Evolutionary conservation across 345 rosid genomes (phyloP), one percentile per base, ranked within the genome.

Genomic region (Microcos paniculata): DNA sequence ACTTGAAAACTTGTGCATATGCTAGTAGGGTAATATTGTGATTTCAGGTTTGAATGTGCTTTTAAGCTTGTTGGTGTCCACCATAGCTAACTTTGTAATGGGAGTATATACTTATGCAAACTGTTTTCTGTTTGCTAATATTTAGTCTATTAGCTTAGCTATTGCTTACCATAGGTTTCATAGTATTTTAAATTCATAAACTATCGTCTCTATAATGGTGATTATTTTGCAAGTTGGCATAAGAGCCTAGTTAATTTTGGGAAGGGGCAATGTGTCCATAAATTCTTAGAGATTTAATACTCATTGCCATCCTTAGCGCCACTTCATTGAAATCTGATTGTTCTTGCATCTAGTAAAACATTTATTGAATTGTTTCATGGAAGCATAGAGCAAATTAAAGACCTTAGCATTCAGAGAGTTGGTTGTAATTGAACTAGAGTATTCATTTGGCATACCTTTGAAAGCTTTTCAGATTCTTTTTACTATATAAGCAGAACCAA

Each of bases 371-470:
- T 46, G 23, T 45, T 45, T 70, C 26, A 1, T 28, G 40, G 56
- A 68, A 68, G 57, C 72, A 68, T 49, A 31, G 59, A 16, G 45
- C 58, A 12, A 31, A 70, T 49, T 49, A 18, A 19, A 70, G 61
- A 2, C 72, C 42, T 9, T 63, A n/a, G 19, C 43, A 51, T 49
- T 8, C 18, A 30, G 16, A 24, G 42, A 28, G 42, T 30, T 30
- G 15, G 16, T 49, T 69, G 16, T 68, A 49, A 16, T 48, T 30
- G 16, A 8, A 16, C 40, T 68, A 16, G n/a, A 67, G 16, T 68
- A 14, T 46, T 69, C 1, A 12, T 26, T 48, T 26, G 72, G 14
- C 56, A 26, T 68, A 16, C 12, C 15, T 48, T 30, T 69, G 57
- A 69, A 49, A 69, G 58, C 58, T 49, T 59, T 49, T 49, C 24